Evolutionary conservation across 2,329 filamentous ascomycete species (phyloP).

Genomic region (Alternaria sp.): DNA sequence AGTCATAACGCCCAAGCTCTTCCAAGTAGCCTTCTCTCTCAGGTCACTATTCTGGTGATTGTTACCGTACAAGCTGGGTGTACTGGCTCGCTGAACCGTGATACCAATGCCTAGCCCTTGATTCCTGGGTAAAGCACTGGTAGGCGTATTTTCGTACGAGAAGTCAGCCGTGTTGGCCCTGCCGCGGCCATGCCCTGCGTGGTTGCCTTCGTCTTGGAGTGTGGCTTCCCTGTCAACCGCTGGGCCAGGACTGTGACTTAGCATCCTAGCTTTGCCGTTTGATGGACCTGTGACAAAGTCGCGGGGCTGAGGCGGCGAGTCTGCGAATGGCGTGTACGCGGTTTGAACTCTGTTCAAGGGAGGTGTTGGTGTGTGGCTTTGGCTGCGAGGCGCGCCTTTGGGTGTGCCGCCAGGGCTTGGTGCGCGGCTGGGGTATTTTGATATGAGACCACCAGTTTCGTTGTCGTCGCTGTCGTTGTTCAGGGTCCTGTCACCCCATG

Average conservation of each 20-base stretch:
- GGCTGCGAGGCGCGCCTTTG: background rate
- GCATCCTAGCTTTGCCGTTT: background rate
- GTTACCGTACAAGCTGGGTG: background rate
- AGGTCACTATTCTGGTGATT: background rate
- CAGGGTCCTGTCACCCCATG: conserved; percentile 11
- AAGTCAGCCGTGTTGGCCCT: background rate
- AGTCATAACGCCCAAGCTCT: background rate
- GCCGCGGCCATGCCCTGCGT: background rate
- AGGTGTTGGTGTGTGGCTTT: background rate
- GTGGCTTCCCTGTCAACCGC: background rate
- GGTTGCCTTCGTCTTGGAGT: background rate
- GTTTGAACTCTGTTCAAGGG: conserved; percentile 6
- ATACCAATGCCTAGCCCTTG: background rate
- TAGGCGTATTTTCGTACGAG: conserved; percentile 14
- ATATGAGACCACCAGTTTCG: conserved; percentile 2
- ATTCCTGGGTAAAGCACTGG: background rate
- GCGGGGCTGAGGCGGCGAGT: conserved; percentile 2
- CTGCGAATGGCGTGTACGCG: conserved; percentile 6
- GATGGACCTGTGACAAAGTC: background rate
- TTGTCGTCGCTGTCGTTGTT: conserved; percentile 3
- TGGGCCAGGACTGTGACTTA: background rate
- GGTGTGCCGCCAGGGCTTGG: background rate
- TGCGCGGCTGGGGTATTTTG: conserved; percentile 4
- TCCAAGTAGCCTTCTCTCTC: background rate
- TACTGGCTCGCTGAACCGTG: background rate